Conservation (phyloP, 805 yeast genomes). For the Candida patagonica region DNA sequence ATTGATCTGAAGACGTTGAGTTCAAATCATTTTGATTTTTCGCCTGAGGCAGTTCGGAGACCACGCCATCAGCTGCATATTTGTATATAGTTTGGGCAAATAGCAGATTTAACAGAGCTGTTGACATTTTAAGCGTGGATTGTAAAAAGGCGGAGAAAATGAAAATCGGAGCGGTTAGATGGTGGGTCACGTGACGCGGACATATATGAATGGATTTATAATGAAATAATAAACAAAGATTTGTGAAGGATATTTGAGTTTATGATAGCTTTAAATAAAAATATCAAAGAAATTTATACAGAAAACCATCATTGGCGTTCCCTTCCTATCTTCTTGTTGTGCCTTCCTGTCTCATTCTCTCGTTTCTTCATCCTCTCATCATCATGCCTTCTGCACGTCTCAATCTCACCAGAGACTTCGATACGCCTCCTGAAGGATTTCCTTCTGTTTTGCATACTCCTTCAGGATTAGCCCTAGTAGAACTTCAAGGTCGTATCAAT, state of each 20-base stretch:
- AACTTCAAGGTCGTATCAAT: slow-evolving; percentile 19
- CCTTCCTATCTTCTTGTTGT: no score
- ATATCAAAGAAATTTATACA: no score
- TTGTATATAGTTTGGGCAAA: slow-evolving; percentile 22
- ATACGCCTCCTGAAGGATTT: background rate
- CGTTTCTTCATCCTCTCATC: slow-evolving; percentile 1
- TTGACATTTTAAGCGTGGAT: slow-evolving; percentile 14
- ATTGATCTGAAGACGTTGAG: slow-evolving; percentile 7
- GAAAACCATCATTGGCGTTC: no score
- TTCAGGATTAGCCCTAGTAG: slow-evolving; percentile 18
- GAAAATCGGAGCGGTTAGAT: no score
- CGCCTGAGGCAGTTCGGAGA: slow-evolving; percentile 1
- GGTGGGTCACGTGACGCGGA: no score
- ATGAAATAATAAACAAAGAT: no score
- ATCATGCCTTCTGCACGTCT: slow-evolving; percentile 9
- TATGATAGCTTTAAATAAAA: no score
- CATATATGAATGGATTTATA: no score
- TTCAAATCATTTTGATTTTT: background rate
- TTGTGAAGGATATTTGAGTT: no score
- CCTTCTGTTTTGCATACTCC: slow-evolving; percentile 17
- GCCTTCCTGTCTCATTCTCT: no score
- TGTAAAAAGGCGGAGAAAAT: background rate
- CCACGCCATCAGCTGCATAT: slow-evolving; percentile 10
- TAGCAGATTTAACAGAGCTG: slow-evolving; percentile 19
- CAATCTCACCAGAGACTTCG: background rate